Evolutionary conservation across 139 green algal species (phyloP), one percentile per base, ranked within the genome.

Genomic region (Volvox reticuliferus): DNA sequence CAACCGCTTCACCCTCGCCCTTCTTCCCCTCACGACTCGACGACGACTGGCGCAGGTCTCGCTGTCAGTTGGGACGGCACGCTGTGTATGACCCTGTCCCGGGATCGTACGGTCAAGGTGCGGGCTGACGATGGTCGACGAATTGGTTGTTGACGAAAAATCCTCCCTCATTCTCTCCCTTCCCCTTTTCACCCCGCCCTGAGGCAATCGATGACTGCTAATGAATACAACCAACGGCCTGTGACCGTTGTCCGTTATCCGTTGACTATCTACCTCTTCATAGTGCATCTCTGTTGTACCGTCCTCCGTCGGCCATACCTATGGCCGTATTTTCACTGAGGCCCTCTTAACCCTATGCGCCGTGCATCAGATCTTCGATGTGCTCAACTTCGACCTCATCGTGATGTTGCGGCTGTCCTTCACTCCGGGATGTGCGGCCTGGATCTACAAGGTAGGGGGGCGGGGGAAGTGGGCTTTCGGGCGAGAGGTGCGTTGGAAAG

Each of bases 381-480:
- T 99, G 22, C 90, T 97, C 28, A 98, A 93, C 80, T 99, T 99
- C 82, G 98, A 99, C 96, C 99, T 99, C 96, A 98, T 99, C 62
- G 93, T 97, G 21, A 99, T 99, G 98, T 91, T 99, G 67, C 91
- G 94, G 50, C 94, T 99, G 78, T 73, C 89, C 35, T 99, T 96
- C 92, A 92, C 95, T 36, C 98, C 98, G 13, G 94, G 94, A 0
- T 96, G 90, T n/a, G 97, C 95, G 19, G 96, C 97, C 80, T 99
- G 98, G 97, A 96, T 98, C 68, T 99, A 95, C 91, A 95, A 95
- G 95, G 96, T 96, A 75, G 65, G 65, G 65, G 24, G 62, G 19
- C 19, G 62, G 19, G 62, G 62, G 62, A 69, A 24, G 62, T 17
- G 62, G 62, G 62, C 65, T 73, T 12, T 5, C 6, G 9, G 65